Evolutionary conservation across 306 rosid species (phyloP).

Genomic region (Quercus wislizeni): DNA sequence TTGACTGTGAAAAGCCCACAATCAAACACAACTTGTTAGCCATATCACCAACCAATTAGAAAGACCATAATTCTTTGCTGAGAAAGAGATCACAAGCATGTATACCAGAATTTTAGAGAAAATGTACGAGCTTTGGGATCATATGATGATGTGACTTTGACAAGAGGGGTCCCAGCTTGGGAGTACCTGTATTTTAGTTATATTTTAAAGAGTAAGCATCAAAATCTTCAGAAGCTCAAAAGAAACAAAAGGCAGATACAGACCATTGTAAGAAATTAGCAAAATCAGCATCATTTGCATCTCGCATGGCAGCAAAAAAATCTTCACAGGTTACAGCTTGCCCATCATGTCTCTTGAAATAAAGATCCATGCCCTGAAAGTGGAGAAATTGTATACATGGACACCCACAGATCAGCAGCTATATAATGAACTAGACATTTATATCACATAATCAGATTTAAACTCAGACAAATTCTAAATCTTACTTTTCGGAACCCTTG

Average conservation of each 20-base stretch:
- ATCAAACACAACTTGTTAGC: conserved; percentile 32
- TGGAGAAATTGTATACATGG: conserved; percentile 10
- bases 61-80: conserved; percentile 8
- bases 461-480: conserved; percentile 23
- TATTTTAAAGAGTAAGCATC: conserved; percentile 2
- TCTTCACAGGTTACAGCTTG: conserved; percentile 99
- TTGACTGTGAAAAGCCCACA: conserved; percentile 60
- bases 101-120: conserved; percentile 79
- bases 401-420: conserved; percentile 12
- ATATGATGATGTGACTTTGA: conserved; percentile 73
- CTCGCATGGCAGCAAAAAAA: conserved; percentile 91
- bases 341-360: conserved; percentile 93
- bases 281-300: conserved; percentile 89
- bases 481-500: conserved; percentile 91
- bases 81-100: conserved; percentile 6
- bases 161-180: conserved; percentile 94
- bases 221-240: conserved; percentile 11
- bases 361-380: conserved; percentile 97
- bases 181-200: conserved; percentile 71
- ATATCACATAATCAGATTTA: conserved; percentile 1
- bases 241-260: conserved; percentile 17
- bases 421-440: conserved; percentile 15
- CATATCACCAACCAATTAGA: conserved; percentile 19
- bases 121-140: conserved; percentile 66
- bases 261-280: conserved; percentile 87